Evolutionary conservation across 1,139 yeast genomes (phyloP), one percentile per base, ranked within the genome.

Genomic region (Yamadazyma siamensis): DNA sequence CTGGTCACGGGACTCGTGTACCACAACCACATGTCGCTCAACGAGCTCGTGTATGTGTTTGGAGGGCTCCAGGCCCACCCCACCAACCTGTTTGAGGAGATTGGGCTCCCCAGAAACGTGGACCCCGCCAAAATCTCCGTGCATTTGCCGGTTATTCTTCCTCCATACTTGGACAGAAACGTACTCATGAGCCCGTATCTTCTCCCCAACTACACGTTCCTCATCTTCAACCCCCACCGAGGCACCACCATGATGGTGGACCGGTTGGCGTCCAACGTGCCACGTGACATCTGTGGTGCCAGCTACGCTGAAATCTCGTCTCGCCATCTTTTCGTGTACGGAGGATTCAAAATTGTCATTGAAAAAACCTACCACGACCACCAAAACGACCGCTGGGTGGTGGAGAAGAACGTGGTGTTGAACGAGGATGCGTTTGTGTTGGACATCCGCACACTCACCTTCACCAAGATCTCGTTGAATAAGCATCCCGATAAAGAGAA

Each of bases 381-480:
- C 3, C 47, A 49, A 1, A 29, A 47, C 4, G 62, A 60, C 29
- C 42, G 65, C 13, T 68, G 73, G 73, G 47, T 65, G 4, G 51
- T 68, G 7, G 50, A 54, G 21, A 64, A 61, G 38, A 49, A 48
- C 23, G 33, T 67, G 6, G 39, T 43, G 6, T 38, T 64, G 42
- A 68, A 68, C 43, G 50, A 54, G 20, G 49, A 60, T 36, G 73
- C 65, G 1, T 68, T 51, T 43, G 49, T 68, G 13, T 46, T 68
- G 23, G 71, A 68, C 41, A 46, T 52, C 1, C 38, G 47, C 13
- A 59, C 62, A 2, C 46, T 59, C 27, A 49, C 44, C 19, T 67
- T 68, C 38, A 43, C 54, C 5, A 61, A 56, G 35, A 49, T 67
- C 6, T 35, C 38, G 7, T 44, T 68, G 12, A 29, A 18, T 8